A percentile compares a stretch with the other conserved stretches of the same genome.
Evolutionary conservation across 495 filamentous ascomycete genomes (phyloP).

Genomic region (Lentithecium fluviatile): DNA sequence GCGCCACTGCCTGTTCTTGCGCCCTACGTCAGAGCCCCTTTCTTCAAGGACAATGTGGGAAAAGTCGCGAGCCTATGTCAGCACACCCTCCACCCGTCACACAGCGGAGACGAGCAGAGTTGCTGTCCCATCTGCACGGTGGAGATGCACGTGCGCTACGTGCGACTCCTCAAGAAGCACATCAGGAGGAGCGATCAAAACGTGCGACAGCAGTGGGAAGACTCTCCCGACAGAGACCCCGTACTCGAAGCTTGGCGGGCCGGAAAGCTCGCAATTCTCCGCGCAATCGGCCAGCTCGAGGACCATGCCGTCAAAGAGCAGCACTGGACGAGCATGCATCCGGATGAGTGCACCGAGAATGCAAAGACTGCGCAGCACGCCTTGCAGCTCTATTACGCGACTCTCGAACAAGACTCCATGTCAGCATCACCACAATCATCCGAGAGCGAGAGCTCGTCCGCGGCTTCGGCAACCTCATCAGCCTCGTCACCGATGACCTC

Average conservation of each 20-base stretch:
- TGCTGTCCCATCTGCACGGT: not conserved
- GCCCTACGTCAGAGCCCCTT: not conserved
- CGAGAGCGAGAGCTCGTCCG: not conserved
- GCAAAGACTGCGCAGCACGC: not conserved
- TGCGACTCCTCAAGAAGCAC: not conserved
- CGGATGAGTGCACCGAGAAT: not conserved
- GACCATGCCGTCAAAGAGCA: not conserved
- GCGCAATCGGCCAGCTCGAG: not conserved
- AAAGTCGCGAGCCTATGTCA: not conserved
- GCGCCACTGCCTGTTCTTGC: not conserved
- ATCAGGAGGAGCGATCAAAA: not conserved
- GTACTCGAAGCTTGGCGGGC: not conserved
- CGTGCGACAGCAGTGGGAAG: not conserved
- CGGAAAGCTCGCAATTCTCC: not conserved
- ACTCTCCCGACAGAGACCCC: not conserved
- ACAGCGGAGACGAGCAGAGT: not conserved
- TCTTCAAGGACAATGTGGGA: not conserved
- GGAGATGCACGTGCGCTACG: not conserved
- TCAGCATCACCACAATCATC: too few relatives aligned
- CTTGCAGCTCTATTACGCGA: not conserved
- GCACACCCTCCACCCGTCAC: not conserved
- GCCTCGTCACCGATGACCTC: not conserved
- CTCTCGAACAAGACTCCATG: not conserved
- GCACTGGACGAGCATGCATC: not conserved
- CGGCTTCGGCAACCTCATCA: not conserved